Base-by-base conservation (phyloP, 2,329 filamentous ascomycete species). In the Onygenales sp. region DNA sequence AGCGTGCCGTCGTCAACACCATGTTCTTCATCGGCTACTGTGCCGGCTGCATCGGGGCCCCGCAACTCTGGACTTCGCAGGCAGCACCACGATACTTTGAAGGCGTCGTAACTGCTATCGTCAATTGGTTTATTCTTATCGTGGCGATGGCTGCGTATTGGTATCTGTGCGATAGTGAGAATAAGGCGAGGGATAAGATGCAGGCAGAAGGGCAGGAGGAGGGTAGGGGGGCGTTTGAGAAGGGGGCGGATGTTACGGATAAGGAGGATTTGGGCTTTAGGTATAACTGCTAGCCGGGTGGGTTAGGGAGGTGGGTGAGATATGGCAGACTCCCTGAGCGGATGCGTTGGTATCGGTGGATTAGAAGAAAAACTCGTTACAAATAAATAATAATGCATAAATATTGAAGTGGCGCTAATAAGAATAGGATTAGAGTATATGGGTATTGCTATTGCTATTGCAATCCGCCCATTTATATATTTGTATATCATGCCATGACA, bases 11-110 rank as follows among this genome's bases (percentile, higher is more conserved):
- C 2, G 71, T 75, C 32, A 76, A 72, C 50, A 69, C 71, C 60
- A 39, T 39, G 36, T 78, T 77, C 61, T 78, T 78, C 62, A 73
- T 78, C 31, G 74, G 73, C 0, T 78, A 78, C 58, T 75, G 72
- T 43, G 71, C 68, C 4, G 74, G 73, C 1, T 73, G 72, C 58
- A 76, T 77, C 51, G 73, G 65, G 0, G 63, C 64, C 0, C 75
- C 76, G n/a, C 75, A 79, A 60, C 66, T 77, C 1, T 78, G 75
- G 75, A 39, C 36, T 9, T 39, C 36, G 36, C 73, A 71, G 1
- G 58, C 70, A 27, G 65, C 63, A 47, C 72, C 75, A 9, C 63
- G 72, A 10, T 78, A 77, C 57, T 68, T 69, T 7, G 76, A 39
- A 39, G 36, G 76, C 14, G 69, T 77, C 7, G 71, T 78, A 13